Evolutionary conservation across 1,139 yeast genomes (phyloP), one percentile per base, ranked within the genome.

Genomic region (Wickerhamiella infanticola): DNA sequence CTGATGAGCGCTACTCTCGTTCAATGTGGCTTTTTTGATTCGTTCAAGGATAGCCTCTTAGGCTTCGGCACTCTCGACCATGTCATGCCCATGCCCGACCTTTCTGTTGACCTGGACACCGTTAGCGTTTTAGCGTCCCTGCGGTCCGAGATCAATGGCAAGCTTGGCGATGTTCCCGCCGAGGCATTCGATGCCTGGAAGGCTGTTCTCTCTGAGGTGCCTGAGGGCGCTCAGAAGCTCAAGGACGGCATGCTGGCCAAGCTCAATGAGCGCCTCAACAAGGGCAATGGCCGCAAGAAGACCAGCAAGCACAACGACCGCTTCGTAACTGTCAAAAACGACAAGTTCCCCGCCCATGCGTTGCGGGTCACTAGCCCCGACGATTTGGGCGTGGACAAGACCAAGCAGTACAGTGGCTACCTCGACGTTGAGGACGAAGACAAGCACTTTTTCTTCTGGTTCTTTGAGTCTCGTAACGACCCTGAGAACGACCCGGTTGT

Each of bases 391-490:
- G 64, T 86, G 50, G 96, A 86, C 64, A 67, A 69, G 24, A 64
- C 59, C 44, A 58, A 61, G 79, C 90, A 81, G 59, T 75, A 74
- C 55, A 69, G 82, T 23, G 85, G 85, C 23, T 79, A 79, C 61
- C 68, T 79, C 56, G 84, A 79, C 57, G 72, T 77, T 40, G 77
- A 74, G 53, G 90, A 81, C 46, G 83, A 81, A 55, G 94, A 82
- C 60, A 84, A 83, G 65, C 94, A 83, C 64, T 78, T 81, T 59
- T 83, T 83, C 64, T 83, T 78, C 63, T 83, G 83, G 81, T 77
- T 77, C 59, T 79, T 79, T 53, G 85, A 79, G 63, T 73, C 80
- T 43, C 70, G 85, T 64, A 76, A 77, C 57, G 82, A 79, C 61
- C 82, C 81, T 35, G 63, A 59, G 48, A 75, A 65, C 46, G 82